phyloP scores from a whole-genome alignment of 768 basidiomycete genomes.

The Russula emetica region DNA sequence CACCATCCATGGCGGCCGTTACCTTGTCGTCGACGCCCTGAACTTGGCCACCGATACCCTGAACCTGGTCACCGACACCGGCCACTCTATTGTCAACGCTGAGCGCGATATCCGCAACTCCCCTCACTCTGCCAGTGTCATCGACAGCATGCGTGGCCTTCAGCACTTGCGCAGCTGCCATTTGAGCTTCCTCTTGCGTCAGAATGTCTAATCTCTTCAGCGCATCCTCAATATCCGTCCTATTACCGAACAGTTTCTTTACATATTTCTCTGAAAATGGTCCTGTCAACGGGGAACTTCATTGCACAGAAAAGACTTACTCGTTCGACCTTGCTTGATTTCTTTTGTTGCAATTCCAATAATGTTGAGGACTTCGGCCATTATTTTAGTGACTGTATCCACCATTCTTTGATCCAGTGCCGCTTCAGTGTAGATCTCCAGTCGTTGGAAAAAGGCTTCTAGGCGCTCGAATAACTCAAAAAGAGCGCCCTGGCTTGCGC shows the following conservation, averaged over 20 bases:
- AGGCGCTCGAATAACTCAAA: background rate
- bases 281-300: background rate
- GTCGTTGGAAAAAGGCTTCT: background rate
- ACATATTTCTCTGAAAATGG: background rate
- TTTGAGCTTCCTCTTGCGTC: background rate
- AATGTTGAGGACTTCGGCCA: constrained; percentile 1
- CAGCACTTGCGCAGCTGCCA: background rate
- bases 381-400: background rate
- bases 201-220: background rate
- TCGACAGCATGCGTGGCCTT: background rate
- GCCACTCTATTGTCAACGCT: background rate
- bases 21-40: too few species aligned
- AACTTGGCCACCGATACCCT: background rate
- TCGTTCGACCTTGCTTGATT: background rate
- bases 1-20: too few species aligned
- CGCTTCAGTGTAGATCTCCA: background rate
- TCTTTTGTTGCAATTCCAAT: constrained; percentile 3
- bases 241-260: background rate
- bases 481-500: background rate
- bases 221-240: background rate
- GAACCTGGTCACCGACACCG: background rate
- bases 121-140: background rate
- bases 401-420: background rate
- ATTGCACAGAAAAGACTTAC: background rate
- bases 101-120: background rate